A percentile compares a stretch with the other conserved stretches of the same genome.
phyloP scores from a whole-genome alignment of 2,329 filamentous ascomycete genomes.

The Incumbomyces delicatus region DNA sequence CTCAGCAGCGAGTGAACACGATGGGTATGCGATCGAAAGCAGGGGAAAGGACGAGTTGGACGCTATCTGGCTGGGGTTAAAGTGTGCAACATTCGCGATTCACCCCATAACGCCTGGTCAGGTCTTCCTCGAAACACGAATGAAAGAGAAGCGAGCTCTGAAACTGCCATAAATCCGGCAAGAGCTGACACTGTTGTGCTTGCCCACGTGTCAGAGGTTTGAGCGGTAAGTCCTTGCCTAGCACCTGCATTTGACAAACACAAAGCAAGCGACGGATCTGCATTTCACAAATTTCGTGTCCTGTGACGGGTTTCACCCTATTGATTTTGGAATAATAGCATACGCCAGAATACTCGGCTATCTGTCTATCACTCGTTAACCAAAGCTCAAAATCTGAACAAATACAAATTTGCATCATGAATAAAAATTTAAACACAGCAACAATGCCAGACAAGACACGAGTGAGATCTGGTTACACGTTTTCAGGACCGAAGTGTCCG shows the following conservation, averaged over 20 bases:
- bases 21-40: conserved; percentile 21
- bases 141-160: not conserved
- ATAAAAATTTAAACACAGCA: not conserved
- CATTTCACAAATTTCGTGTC: no score
- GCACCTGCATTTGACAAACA: not conserved
- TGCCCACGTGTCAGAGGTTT: not conserved
- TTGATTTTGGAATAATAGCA: no score
- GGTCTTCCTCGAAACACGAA: not conserved
- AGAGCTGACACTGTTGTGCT: not conserved
- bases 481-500: not conserved
- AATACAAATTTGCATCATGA: not conserved
- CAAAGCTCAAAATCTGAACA: not conserved
- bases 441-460: not conserved
- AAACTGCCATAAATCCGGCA: not conserved
- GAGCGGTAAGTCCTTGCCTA: not conserved
- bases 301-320: no score
- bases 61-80: conserved; percentile 38
- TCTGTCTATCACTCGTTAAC: not conserved
- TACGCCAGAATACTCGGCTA: no score
- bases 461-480: conserved; percentile 1
- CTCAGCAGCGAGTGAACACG: conserved; percentile 30
- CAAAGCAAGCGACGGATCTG: no score
- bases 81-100: conserved; percentile 1
- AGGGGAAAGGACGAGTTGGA: conserved; percentile 40
- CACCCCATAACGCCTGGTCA: not conserved